Evolutionary conservation across 1,139 yeast species (phyloP).

Genomic region (Kurtzmaniella natalensis): DNA sequence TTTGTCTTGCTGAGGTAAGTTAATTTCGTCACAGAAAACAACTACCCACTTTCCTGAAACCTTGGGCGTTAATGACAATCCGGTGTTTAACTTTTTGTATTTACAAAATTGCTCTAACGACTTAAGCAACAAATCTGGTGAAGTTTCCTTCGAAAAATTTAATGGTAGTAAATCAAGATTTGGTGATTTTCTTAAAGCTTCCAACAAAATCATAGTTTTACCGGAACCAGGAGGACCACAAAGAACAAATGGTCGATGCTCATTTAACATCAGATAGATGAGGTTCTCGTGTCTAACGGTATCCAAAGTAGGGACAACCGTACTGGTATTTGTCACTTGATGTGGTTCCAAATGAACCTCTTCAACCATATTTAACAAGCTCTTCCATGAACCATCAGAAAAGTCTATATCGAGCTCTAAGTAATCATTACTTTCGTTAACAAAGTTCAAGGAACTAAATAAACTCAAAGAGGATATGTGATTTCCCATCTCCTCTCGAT

Average conservation of each 20-base stretch:
- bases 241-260: conserved; percentile 60
- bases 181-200: conserved; percentile 58
- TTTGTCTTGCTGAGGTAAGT: conserved; percentile 70
- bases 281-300: conserved; percentile 65
- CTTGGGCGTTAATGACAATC: conserved; percentile 55
- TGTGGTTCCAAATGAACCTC: conserved; percentile 54
- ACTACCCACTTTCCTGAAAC: conserved; percentile 70
- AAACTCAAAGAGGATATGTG: conserved; percentile 20
- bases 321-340: conserved; percentile 56
- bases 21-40: conserved; percentile 89
- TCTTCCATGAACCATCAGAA: conserved; percentile 48
- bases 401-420: conserved; percentile 46
- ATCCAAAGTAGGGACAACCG: conserved; percentile 76
- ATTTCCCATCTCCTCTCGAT: conserved; percentile 37
- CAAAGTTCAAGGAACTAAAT: conserved; percentile 12
- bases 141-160: conserved; percentile 82
- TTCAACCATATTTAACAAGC: conserved; percentile 44
- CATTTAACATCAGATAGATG: conserved; percentile 53
- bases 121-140: conserved; percentile 57
- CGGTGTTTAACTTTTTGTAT: conserved; percentile 50
- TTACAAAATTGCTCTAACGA: conserved; percentile 72
- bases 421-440: conserved; percentile 9
- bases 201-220: conserved; percentile 84
- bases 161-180: conserved; percentile 60
- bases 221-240: conserved; percentile 99